These are phyloP conservation scores for Neonectria magnoliae DNA, from an alignment of 2,329 filamentous ascomycete species.

Conservation along the genomic window DNA sequence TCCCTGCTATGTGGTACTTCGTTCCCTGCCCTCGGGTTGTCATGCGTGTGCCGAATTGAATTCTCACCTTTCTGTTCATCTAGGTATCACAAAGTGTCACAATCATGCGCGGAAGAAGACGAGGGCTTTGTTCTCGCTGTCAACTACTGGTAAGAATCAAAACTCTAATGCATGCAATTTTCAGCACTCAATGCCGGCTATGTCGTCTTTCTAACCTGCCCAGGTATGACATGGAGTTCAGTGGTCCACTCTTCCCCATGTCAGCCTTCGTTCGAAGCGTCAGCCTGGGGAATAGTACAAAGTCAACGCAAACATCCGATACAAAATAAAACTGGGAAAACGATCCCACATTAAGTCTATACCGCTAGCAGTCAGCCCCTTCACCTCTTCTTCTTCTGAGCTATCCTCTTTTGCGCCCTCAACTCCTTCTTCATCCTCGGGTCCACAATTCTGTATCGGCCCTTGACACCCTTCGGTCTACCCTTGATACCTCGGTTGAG, in stretches of 20 bases:
- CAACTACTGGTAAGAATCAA: conserved; percentile 77
- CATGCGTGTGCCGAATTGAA: background rate
- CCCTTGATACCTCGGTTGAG: conserved; percentile 86
- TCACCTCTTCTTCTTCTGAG: conserved; percentile 73
- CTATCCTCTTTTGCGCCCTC: conserved; percentile 80
- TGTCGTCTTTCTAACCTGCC: conserved; percentile 10
- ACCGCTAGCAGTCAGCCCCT: conserved; percentile 5
- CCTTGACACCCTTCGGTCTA: conserved; percentile 90
- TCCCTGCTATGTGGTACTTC: conserved; percentile 80
- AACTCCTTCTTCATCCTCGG: conserved; percentile 96
- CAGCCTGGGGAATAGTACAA: conserved; percentile 28
- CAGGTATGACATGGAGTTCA: conserved; percentile 85
- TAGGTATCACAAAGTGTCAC: conserved; percentile 83
- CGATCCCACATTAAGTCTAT: conserved; percentile 25
- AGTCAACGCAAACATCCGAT: conserved; percentile 17
- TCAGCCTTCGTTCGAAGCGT: conserved; percentile 63
- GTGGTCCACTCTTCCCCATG: conserved; percentile 72
- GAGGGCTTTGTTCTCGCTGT: conserved; percentile 81
- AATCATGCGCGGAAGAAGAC: conserved; percentile 72
- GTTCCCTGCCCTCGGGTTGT: background rate
- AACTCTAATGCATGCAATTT: background rate
- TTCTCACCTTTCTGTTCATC: background rate
- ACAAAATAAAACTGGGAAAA: conserved; percentile 24
- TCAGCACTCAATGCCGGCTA: background rate
- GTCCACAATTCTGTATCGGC: conserved; percentile 97